Conservation (phyloP, 805 yeast species). For the Jamesozyma rosinii region DNA sequence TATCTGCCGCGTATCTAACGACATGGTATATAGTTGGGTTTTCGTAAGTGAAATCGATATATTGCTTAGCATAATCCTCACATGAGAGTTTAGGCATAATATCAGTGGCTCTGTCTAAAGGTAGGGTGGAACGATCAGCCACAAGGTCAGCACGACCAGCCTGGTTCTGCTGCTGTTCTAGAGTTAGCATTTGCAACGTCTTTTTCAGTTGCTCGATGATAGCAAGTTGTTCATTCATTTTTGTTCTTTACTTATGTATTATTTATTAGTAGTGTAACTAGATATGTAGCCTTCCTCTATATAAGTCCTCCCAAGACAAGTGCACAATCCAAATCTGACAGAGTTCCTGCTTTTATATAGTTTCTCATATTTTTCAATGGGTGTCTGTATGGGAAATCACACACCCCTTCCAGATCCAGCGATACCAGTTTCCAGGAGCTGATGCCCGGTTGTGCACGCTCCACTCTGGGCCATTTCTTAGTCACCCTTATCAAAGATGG, state of each 20-base stretch:
- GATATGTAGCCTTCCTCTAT: too few species aligned
- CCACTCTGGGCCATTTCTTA: too few species aligned
- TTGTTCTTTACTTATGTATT: too few species aligned
- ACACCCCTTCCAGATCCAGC: too few species aligned
- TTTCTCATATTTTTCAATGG: too few species aligned
- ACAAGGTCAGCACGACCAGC: background rate
- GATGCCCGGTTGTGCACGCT: too few species aligned
- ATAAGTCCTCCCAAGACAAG: too few species aligned
- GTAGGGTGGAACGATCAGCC: background rate
- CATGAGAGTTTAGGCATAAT: conserved; percentile 4
- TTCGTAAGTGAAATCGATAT: conserved; percentile 60
- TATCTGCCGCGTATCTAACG: conserved; percentile 40
- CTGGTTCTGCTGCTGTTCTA: conserved; percentile 1
- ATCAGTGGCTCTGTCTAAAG: background rate
- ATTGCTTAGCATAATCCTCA: conserved; percentile 36
- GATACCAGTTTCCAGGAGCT: too few species aligned
- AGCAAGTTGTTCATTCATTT: conserved; percentile 16
- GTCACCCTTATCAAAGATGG: background rate
- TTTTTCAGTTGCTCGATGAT: conserved; percentile 23
- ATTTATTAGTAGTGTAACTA: too few species aligned
- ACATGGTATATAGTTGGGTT: conserved; percentile 75
- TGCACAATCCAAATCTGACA: too few species aligned
- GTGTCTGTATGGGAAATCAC: too few species aligned
- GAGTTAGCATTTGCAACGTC: conserved; percentile 19
- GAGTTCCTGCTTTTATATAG: too few species aligned